Evolutionary conservation across 2,329 filamentous ascomycete genomes (phyloP), one percentile per base, ranked within the genome.

Genomic region (Talaromyces sp.): DNA sequence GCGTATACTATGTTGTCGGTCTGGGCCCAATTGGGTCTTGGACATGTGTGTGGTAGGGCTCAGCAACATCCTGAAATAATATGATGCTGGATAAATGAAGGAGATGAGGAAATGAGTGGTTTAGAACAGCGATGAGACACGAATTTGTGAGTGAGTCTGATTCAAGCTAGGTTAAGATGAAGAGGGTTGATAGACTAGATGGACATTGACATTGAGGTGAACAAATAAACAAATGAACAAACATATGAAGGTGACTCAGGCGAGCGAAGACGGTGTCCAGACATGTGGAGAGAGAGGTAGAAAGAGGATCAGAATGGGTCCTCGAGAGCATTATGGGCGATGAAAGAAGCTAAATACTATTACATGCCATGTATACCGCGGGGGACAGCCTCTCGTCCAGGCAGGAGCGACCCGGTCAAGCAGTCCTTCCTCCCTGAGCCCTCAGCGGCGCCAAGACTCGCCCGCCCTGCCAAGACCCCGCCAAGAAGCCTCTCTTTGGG

Each of bases 381-480:
- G 27, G 4, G 6, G 41, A 9, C 41, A 21, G 19, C n/a, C 2
- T 21, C 43, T 24, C n/a, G 12, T 24, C n/a, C 8, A 24, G 43
- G 43, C n/a, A 46, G 43, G 43, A 46, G 43, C 43, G 21, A 43
- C 32, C 32, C 32, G 31, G 31, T 4, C 31, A 12, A 14, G 32
- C 32, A 35, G 32, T 35, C 32, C 17, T 38, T 35, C 32, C 17
- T 38, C 35, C 35, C 41, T 46, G 41, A 46, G 41, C 41, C 41
- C 41, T 46, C 11, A 0, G 19, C 8, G 26, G 1, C 4, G 24
- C 46, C 24, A 55, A 50, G 54, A 57, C 53, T 26, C 51, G 52
- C 26, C 58, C 58, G 54, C 54, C 48, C 54, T 61, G 59, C 59
- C 59, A 61, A 61, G 59, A 57, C 32, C 26, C n/a, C 27, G 59